Evolutionary conservation across 2,329 filamentous ascomycete species (phyloP), one percentile per base, ranked within the genome.

Genomic region (Alternaria alternata): DNA sequence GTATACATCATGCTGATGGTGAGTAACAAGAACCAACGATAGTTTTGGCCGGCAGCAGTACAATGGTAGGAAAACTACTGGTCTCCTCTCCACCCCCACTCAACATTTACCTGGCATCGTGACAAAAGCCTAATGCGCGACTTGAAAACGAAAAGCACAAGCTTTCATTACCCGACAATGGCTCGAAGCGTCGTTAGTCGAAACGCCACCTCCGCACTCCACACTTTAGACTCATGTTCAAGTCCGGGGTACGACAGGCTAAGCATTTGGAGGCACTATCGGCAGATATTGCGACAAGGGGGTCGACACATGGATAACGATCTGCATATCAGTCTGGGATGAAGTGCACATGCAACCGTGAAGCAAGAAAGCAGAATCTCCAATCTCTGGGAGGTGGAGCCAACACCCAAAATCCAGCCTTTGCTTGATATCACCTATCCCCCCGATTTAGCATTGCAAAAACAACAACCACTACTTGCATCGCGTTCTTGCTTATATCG

Each of bases 221-320:
- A 67, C 66, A 68, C 51, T 60, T 64, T 65, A 64, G 63, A 34
- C 46, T 60, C 42, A 24, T 7, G 28, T 54, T 32, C 24, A 55
- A 57, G 39, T 65, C 63, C 36, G 66, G 67, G 67, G 65, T 60
- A 71, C 49, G 32, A 16, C 53, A 54, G 44, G 51, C 56, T 61
- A 63, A 64, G 57, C 46, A 54, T 56, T 67, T 60, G 54, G 54
- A 24, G 49, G 57, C 58, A 63, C 59, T 61, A 64, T 62, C 67
- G 66, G 68, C 65, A 70, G 54, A 68, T 68, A 66, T 61, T 65
- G 61, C 22, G 43, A 48, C 32, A 42, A 41, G 59, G 60, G 54
- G 28, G 39, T 53, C 36, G 12, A 41, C 36, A 20, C 49, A 42
- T 32, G 43, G 28, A 32, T 20, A 46, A 51, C 24, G 54, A 61